Base-by-base conservation (phyloP, 192 early-diverging fungal genomes). In the Entomortierella lignicola region DNA sequence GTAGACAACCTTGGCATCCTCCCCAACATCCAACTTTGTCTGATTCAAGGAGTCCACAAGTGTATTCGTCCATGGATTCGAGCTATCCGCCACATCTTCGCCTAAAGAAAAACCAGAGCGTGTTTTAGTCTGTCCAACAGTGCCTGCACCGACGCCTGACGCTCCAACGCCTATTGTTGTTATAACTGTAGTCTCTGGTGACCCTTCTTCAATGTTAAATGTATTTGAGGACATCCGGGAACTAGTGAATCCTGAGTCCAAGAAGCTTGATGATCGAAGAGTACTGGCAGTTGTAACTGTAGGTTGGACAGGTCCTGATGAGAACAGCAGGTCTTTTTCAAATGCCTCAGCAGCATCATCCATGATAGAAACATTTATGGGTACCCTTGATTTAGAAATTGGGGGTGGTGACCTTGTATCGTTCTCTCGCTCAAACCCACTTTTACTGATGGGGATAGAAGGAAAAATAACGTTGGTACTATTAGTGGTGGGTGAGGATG, bases 271-370 rank as follows among this genome's bases (percentile, higher is more conserved):
- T 0, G 73, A 77, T n/a, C 39, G 61, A 42, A 60, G 37, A 13
- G 41, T 59, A 32, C 25, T 58, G 32, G 26, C 58, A 29, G 10
- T 41, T 10, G 8, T 12, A n/a, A 55, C 43, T 18, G 26, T n/a
- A 18, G 47, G 18, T 42, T 26, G 15, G 2, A 23, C 4, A 11
- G 71, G 62, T 30, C 47, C 71, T 32, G 71, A 26, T 17, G 56
- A 56, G 37, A 63, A 77, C 39, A 74, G 30, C 12, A 64, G 23
- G 23, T 77, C 73, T 20, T 62, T 68, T 37, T 60, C 63, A 60
- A 79, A 79, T 3, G 75, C 75, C 6, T 61, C 75, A 10, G 75
- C 62, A 0, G 66, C 75, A 60, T 79, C 75, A 18, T 79, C 75
- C 31, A 54, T 20, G 20, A 79, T 69, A 11, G 47, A 25, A 15